Evolutionary conservation across 2,329 filamentous ascomycete species (phyloP).

Genomic region (Pseudovirgaria hyperparasitica): DNA sequence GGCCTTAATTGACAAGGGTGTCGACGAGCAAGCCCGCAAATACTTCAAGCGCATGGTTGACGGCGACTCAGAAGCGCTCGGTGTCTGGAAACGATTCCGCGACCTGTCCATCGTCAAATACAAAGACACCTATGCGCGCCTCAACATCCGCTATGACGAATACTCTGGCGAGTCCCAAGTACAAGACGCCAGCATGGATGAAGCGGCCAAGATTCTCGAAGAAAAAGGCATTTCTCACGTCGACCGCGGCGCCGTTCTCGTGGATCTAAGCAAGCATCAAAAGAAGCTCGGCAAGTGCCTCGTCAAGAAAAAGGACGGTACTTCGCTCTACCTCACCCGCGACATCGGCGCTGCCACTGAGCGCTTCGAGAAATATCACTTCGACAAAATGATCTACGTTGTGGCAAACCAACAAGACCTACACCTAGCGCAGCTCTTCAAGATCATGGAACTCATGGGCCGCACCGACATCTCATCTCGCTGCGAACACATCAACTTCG

Average conservation of each 20-base stretch:
- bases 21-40: slow-evolving; percentile 60
- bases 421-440: slow-evolving; percentile 52
- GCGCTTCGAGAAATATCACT: slow-evolving; percentile 47
- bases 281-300: slow-evolving; percentile 58
- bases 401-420: slow-evolving; percentile 52
- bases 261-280: slow-evolving; percentile 57
- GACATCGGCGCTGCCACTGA: slow-evolving; percentile 56
- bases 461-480: slow-evolving; percentile 44
- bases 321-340: slow-evolving; percentile 54
- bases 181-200: slow-evolving; percentile 47
- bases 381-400: slow-evolving; percentile 58
- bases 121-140: slow-evolving; percentile 48
- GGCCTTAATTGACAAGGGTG: slow-evolving; percentile 22
- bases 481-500: slow-evolving; percentile 53
- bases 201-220: slow-evolving; percentile 45
- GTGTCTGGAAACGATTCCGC: slow-evolving; percentile 51
- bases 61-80: slow-evolving; percentile 44
- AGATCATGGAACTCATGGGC: slow-evolving; percentile 50
- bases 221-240: slow-evolving; percentile 49
- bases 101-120: slow-evolving; percentile 53
- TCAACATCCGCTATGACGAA: slow-evolving; percentile 53
- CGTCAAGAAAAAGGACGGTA: slow-evolving; percentile 54
- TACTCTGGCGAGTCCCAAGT: slow-evolving; percentile 60
- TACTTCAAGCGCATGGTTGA: slow-evolving; percentile 60
- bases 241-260: slow-evolving; percentile 52